Conservation (phyloP, 306 rosid genomes). For the Cucumis hystrix region DNA sequence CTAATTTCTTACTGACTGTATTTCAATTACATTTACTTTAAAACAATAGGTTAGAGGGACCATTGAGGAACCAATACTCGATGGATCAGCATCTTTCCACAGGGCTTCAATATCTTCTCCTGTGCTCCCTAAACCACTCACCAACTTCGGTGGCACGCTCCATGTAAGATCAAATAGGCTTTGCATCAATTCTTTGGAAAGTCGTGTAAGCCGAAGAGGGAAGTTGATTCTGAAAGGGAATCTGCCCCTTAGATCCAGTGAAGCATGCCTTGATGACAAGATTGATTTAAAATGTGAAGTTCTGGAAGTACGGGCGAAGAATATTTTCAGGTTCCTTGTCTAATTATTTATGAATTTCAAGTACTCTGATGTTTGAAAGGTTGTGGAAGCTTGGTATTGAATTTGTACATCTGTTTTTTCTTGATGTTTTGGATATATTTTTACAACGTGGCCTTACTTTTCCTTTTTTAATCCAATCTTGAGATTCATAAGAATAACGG, state of each 20-base stretch:
- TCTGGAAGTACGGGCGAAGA: constrained; percentile 69
- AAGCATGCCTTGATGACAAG: constrained; percentile 60
- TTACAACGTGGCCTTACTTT: background rate
- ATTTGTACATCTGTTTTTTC: background rate
- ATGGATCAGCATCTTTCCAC: constrained; percentile 84
- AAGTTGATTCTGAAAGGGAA: constrained; percentile 74
- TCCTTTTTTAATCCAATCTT: too few species aligned
- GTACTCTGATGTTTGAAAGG: background rate
- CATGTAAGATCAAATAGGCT: constrained; percentile 75
- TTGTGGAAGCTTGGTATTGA: background rate
- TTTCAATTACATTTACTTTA: constrained; percentile 16
- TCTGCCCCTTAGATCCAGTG: constrained; percentile 80
- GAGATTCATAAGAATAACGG: too few species aligned
- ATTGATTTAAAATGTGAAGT: constrained; percentile 82
- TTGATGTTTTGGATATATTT: background rate
- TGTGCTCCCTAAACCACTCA: constrained; percentile 59
- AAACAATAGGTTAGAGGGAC: constrained; percentile 72
- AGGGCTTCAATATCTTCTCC: constrained; percentile 90
- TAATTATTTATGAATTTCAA: background rate
- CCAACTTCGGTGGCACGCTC: constrained; percentile 71
- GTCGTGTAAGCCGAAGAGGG: constrained; percentile 82
- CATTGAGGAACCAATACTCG: constrained; percentile 70
- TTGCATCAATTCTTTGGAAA: constrained; percentile 70
- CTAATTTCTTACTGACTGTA: constrained; percentile 3
- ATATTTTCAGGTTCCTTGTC: constrained; percentile 53